Conservation (phyloP, 1,284 basidiomycete species). For the Stygiomarasmius scandens region DNA sequence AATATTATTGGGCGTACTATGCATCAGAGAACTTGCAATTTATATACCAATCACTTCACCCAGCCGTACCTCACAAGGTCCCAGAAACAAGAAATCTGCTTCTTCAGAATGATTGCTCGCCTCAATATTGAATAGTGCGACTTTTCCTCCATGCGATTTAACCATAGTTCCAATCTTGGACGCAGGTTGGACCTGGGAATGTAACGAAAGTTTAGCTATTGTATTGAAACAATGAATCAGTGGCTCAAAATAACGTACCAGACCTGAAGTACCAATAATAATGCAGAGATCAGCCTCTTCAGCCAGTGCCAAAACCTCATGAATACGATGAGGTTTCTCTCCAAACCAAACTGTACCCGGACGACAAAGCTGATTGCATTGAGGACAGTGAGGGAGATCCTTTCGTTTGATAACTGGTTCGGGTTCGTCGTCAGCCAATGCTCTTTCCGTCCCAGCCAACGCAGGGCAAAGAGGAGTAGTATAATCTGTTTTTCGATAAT, state of each 20-base stretch:
- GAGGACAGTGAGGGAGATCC: constrained; percentile 45
- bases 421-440: too few species aligned
- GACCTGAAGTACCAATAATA: constrained; percentile 56
- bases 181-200: constrained; percentile 46
- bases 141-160: constrained; percentile 40
- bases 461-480: too few species aligned
- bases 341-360: constrained; percentile 60
- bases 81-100: constrained; percentile 40
- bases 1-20: too few species aligned
- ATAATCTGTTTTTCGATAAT: too few species aligned
- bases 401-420: constrained; percentile 18
- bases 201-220: not conserved
- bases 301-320: constrained; percentile 39
- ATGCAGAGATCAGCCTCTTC: constrained; percentile 47
- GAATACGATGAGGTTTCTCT: constrained; percentile 38
- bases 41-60: constrained; percentile 4
- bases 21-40: too few species aligned
- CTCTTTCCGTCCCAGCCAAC: too few species aligned
- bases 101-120: constrained; percentile 29
- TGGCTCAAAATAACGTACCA: constrained; percentile 36
- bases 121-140: constrained; percentile 51
- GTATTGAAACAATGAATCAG: not conserved
- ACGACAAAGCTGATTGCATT: constrained; percentile 43
- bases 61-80: constrained; percentile 34
- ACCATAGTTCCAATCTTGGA: constrained; percentile 43